A percentile compares a stretch with the other conserved stretches of the same genome.
These are phyloP conservation scores for Hymenochaete sp. DNA, from an alignment of 1,284 basidiomycete species.

Conservation along the genomic window DNA sequence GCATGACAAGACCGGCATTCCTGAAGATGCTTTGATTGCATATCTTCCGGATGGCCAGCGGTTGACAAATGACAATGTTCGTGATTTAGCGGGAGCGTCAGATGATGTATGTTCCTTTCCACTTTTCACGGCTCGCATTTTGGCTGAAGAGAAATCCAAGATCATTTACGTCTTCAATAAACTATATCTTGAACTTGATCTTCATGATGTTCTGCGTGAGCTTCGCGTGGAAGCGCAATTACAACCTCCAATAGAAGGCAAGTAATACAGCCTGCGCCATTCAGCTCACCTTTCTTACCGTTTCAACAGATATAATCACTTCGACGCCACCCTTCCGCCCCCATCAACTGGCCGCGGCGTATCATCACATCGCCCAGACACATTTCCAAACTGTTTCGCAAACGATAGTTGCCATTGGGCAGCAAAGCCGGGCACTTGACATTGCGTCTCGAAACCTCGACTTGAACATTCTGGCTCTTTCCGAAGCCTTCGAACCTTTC, in stretches of 20 bases:
- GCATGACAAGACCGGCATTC: constrained; percentile 56
- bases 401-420: constrained; percentile 41
- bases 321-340: constrained; percentile 64
- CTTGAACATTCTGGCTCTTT: constrained; percentile 56
- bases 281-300: constrained; percentile 2
- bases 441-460: constrained; percentile 64
- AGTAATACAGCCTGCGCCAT: constrained; percentile 1
- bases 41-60: constrained; percentile 70
- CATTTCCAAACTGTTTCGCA: constrained; percentile 53
- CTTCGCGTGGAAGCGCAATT: constrained; percentile 51
- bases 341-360: constrained; percentile 54
- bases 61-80: constrained; percentile 55
- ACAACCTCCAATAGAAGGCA: constrained; percentile 62
- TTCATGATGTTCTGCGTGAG: constrained; percentile 51
- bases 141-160: constrained; percentile 28
- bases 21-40: constrained; percentile 58
- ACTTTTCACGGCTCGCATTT: constrained; percentile 1
- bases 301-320: constrained; percentile 44
- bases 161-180: constrained; percentile 76
- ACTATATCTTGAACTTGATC: constrained; percentile 57
- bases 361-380: constrained; percentile 49
- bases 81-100: constrained; percentile 60
- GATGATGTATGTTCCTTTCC: constrained; percentile 47
- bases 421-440: constrained; percentile 56
- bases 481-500: constrained; percentile 62